phyloP scores from a whole-genome alignment of 202 grass and related monocot species.

The Hordeum pubiflorum region DNA sequence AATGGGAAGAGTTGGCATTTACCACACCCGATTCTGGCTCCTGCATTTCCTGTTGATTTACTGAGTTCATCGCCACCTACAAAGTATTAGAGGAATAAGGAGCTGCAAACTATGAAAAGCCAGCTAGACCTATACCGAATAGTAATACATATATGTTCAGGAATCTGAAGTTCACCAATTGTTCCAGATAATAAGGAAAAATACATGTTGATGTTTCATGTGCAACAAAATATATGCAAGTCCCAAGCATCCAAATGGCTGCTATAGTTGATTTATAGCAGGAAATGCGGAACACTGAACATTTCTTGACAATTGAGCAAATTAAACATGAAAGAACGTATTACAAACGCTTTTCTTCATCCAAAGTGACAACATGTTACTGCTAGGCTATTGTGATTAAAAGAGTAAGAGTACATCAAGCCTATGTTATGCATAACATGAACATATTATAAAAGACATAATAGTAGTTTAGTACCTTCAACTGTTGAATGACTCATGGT shows the following conservation, averaged over 20 bases:
- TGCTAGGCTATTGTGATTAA: background rate
- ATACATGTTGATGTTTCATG: too few relatives aligned
- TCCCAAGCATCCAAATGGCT: too few relatives aligned
- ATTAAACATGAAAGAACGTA: too few relatives aligned
- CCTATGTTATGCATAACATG: background rate
- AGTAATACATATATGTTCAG: background rate
- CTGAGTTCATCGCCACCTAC: constrained; percentile 54
- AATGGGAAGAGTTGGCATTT: background rate
- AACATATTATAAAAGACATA: background rate
- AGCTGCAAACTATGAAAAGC: background rate
- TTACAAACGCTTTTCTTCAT: background rate
- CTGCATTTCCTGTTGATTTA: constrained; percentile 59
- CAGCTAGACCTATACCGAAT: background rate
- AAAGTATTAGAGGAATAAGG: constrained; percentile 25
- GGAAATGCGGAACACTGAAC: too few relatives aligned
- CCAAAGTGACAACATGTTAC: background rate
- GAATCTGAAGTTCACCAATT: too few relatives aligned
- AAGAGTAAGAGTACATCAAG: background rate
- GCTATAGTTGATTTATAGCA: too few relatives aligned
- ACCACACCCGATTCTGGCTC: constrained; percentile 61
- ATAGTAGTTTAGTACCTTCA: background rate
- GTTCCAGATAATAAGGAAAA: too few relatives aligned
- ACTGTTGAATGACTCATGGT: background rate
- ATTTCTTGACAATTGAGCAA: too few relatives aligned
- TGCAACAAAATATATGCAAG: too few relatives aligned